Percentiles rank a stretch among this genome's conserved stretches.
Conservation (phyloP, 1,284 basidiomycete genomes). For the Apiotrichum domesticum region DNA sequence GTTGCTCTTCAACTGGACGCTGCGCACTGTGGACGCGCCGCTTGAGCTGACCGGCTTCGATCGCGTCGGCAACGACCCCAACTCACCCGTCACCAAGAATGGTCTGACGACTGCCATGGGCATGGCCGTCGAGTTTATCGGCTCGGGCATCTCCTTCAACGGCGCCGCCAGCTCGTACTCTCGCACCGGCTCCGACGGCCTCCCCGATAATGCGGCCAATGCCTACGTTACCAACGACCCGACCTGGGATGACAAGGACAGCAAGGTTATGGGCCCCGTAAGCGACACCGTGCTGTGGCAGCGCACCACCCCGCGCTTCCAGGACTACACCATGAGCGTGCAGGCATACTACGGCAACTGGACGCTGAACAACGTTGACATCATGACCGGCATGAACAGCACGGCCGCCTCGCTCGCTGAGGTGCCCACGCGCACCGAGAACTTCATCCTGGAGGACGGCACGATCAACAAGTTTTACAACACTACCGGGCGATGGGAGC, state of each 20-base stretch:
- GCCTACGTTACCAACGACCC: not conserved
- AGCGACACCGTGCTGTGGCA: not conserved
- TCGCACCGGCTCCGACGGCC: not conserved
- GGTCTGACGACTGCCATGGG: too few species aligned
- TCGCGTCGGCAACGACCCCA: not conserved
- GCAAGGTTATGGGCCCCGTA: not conserved
- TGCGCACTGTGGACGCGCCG: not conserved
- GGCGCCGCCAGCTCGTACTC: not conserved
- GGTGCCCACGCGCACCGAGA: not conserved
- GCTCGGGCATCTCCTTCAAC: not conserved
- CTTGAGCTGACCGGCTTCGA: not conserved
- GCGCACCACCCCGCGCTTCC: not conserved
- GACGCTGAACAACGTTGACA: not conserved
- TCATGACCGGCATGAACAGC: conserved; percentile 1
- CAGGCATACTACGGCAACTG: not conserved
- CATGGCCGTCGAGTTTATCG: not conserved
- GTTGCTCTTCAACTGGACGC: not conserved
- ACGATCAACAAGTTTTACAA: not conserved
- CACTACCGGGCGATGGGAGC: not conserved
- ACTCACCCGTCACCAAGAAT: not conserved
- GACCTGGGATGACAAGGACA: not conserved
- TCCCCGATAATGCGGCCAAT: not conserved
- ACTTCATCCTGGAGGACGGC: not conserved
- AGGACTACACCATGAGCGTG: not conserved
- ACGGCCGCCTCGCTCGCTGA: not conserved